phyloP scores from a whole-genome alignment of 805 yeast species.

The Ogataea corticis region DNA sequence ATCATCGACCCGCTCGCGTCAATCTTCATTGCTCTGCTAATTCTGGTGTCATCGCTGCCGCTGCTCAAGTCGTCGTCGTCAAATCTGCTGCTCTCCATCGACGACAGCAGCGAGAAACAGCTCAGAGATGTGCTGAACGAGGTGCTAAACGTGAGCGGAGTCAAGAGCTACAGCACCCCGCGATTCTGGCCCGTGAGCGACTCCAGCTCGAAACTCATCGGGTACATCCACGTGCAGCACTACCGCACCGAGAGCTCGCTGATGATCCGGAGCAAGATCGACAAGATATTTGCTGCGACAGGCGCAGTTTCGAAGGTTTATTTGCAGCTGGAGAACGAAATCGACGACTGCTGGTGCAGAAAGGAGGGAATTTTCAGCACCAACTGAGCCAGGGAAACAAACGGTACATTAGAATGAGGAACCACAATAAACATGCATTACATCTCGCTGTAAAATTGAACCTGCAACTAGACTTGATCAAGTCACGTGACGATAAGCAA shows the following conservation, averaged over 20 bases:
- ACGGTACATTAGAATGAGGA: not conserved
- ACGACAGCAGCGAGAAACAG: slow-evolving; percentile 53
- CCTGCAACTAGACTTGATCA: no score
- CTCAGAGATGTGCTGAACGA: slow-evolving; percentile 69
- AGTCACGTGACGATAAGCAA: no score
- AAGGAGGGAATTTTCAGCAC: slow-evolving; percentile 32
- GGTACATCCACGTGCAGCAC: slow-evolving; percentile 81
- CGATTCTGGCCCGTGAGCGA: slow-evolving; percentile 79
- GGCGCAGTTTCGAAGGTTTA: slow-evolving; percentile 27
- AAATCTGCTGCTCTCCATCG: slow-evolving; percentile 63
- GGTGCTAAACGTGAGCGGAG: slow-evolving; percentile 70
- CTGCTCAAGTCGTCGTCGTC: slow-evolving; percentile 78
- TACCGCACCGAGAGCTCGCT: slow-evolving; percentile 39
- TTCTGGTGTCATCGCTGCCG: slow-evolving; percentile 81
- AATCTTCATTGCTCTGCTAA: slow-evolving; percentile 76
- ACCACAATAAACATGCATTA: not conserved
- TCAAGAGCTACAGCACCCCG: slow-evolving; percentile 83
- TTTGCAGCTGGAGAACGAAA: slow-evolving; percentile 38
- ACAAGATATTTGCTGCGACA: slow-evolving; percentile 27
- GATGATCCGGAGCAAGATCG: slow-evolving; percentile 28
- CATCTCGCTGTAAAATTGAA: no score
- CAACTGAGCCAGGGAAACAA: slow-evolving; percentile 4
- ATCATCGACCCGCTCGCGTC: slow-evolving; percentile 95
- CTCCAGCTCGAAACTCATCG: slow-evolving; percentile 47
- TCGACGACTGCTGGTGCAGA: slow-evolving; percentile 42